Evolutionary conservation across 2,329 filamentous ascomycete species (phyloP), one percentile per base, ranked within the genome.

Genomic region (Xylaria sp.): DNA sequence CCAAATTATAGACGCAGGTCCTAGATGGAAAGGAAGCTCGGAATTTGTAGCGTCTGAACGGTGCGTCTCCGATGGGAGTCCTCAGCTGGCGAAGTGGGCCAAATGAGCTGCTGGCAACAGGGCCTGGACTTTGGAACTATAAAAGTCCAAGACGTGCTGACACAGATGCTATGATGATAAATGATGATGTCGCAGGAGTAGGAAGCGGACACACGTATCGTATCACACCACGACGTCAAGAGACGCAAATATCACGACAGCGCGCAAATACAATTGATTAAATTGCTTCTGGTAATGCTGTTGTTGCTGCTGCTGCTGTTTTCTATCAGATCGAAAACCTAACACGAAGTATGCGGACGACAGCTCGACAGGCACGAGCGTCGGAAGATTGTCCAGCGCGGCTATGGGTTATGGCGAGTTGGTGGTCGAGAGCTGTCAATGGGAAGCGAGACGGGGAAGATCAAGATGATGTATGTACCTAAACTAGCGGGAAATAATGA

Each of bases 61-160:
- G 14, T 65, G 19, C 21, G 58, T 50, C 32, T 60, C 58, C 39
- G 60, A 67, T 67, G 48, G 36, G 53, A 68, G 42, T 57, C 58
- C 24, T 51, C 45, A 45, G 50, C 17, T 9, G 36, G 57, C 32
- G 39, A 61, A 55, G 61, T 61, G 60, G 67, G 67, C 64, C 59
- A 30, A 53, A 62, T 42, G 30, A 61, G 45, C 56, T 57, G 48
- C 56, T 48, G 65, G 59, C 50, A 19, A 48, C 42, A 54, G 14
- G 45, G 50, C 55, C 57, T 68, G 48, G 58, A 48, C 61, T 55
- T 9, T 17, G 48, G 48, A 57, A 64, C 39, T 30, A 61, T 47
- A 54, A 67, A 63, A 50, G 54, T 34, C 48, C 21, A 45, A 32
- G 50, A 47, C 32, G 63, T 39, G 19, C 34, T 53, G 55, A 34